Percentiles rank a stretch among this genome's conserved stretches.
phyloP scores from a whole-genome alignment of 441 rosid genomes.

The Geranium incanum region DNA sequence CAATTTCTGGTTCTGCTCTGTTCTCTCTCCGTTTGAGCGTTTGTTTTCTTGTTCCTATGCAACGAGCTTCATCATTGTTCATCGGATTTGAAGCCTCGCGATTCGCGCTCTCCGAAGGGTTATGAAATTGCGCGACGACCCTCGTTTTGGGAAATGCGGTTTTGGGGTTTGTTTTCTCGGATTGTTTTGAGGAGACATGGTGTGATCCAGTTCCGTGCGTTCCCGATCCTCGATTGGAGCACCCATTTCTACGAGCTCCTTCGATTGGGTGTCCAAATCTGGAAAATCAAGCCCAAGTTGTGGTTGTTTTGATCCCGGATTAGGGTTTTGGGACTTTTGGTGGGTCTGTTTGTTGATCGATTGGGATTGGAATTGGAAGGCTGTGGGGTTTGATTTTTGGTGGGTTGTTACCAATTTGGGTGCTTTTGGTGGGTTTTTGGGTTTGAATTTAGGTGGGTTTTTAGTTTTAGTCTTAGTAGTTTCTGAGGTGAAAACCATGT shows the following conservation, averaged over 20 bases:
- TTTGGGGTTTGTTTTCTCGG: constrained; percentile 5
- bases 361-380: not conserved
- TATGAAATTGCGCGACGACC: not conserved
- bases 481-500: not conserved
- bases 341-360: not conserved
- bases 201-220: not conserved
- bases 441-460: no score
- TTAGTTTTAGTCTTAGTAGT: not conserved
- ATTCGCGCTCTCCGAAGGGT: not conserved
- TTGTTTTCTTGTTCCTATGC: not conserved
- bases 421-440: not conserved
- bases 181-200: constrained; percentile 2
- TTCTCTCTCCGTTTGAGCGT: not conserved
- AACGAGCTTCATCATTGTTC: not conserved
- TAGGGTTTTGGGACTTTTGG: not conserved
- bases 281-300: constrained; percentile 1
- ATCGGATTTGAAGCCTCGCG: not conserved
- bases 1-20: constrained; percentile 6
- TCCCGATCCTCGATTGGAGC: not conserved
- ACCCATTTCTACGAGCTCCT: not conserved
- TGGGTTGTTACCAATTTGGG: not conserved
- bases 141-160: constrained; percentile 4
- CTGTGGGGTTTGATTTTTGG: not conserved
- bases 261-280: not conserved
- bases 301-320: not conserved